Evolutionary conservation across 2,329 filamentous ascomycete genomes (phyloP).

Genomic region (Colletotrichum shisoi): DNA sequence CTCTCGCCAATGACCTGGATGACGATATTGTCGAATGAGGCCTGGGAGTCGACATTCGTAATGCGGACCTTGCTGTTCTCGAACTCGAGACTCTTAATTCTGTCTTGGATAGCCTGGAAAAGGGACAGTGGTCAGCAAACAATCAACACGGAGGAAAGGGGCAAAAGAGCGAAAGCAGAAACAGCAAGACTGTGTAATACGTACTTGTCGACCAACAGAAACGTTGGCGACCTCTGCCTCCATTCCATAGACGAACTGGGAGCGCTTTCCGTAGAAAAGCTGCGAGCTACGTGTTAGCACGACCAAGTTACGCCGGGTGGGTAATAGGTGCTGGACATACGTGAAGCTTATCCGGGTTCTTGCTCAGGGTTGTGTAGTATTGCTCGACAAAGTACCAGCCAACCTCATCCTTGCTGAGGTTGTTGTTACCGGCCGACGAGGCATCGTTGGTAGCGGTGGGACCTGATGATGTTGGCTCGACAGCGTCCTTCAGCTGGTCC

Average conservation of each 20-base stretch:
- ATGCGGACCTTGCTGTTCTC: constrained; percentile 98
- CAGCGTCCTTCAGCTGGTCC: constrained; percentile 52
- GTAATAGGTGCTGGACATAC: constrained; percentile 54
- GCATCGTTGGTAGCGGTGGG: constrained; percentile 49
- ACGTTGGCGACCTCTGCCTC: constrained; percentile 90
- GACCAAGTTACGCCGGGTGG: not conserved
- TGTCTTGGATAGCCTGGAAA: constrained; percentile 84
- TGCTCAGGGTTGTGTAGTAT: constrained; percentile 98
- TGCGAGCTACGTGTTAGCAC: constrained; percentile 44
- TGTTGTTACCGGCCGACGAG: constrained; percentile 51
- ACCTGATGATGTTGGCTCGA: constrained; percentile 52
- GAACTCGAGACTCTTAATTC: constrained; percentile 91
- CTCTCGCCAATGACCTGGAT: constrained; percentile 98
- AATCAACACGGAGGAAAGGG: constrained; percentile 32
- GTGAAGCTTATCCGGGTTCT: constrained; percentile 90
- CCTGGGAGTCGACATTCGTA: constrained; percentile 96
- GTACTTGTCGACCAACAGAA: constrained; percentile 85
- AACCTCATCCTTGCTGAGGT: constrained; percentile 85
- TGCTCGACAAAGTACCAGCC: constrained; percentile 99
- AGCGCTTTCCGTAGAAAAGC: constrained; percentile 96
- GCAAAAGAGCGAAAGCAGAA: constrained; percentile 6
- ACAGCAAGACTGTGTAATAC: constrained; percentile 46
- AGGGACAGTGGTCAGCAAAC: constrained; percentile 14
- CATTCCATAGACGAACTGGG: constrained; percentile 90
- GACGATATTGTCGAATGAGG: constrained; percentile 90